Conservation (phyloP, 2,329 filamentous ascomycete genomes). For the Epichloe elymi region DNA sequence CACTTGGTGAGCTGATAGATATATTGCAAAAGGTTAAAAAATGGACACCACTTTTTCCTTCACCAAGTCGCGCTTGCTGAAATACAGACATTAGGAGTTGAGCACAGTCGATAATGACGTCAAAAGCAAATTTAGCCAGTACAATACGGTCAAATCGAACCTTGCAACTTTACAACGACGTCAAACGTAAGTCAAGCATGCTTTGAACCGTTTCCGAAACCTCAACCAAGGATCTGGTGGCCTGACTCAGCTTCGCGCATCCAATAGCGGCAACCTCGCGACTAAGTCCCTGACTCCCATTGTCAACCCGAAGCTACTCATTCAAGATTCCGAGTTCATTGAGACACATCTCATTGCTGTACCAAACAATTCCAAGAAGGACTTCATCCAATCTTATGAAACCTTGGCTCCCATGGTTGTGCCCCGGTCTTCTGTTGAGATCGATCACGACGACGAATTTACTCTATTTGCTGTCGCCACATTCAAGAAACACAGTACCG, state of each 20-base stretch:
- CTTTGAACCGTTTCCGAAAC: no score
- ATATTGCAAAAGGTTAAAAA: slow-evolving; percentile 65
- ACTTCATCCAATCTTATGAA: slow-evolving; percentile 84
- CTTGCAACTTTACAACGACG: slow-evolving; percentile 70
- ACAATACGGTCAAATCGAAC: slow-evolving; percentile 80
- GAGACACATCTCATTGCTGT: slow-evolving; percentile 91
- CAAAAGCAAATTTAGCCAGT: slow-evolving; percentile 86
- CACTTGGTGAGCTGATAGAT: slow-evolving; percentile 75
- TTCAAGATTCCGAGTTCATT: slow-evolving; percentile 89
- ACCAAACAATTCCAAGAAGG: slow-evolving; percentile 65
- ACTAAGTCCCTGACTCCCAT: slow-evolving; percentile 89
- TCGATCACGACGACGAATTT: slow-evolving; percentile 83
- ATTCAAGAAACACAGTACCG: slow-evolving; percentile 80
- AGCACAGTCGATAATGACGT: slow-evolving; percentile 90
- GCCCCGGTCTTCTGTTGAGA: slow-evolving; percentile 67
- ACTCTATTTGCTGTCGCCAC: slow-evolving; percentile 76
- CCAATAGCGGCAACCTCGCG: slow-evolving; percentile 67
- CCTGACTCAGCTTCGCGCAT: neutral
- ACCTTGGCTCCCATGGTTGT: slow-evolving; percentile 84
- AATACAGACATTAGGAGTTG: slow-evolving; percentile 50
- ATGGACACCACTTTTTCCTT: neutral
- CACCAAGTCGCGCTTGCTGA: neutral
- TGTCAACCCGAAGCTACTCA: slow-evolving; percentile 64
- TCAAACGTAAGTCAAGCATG: slow-evolving; percentile 54
- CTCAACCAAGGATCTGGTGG: neutral